Evolutionary conservation across 345 rosid species (phyloP).

Genomic region (Jatropha curcas): DNA sequence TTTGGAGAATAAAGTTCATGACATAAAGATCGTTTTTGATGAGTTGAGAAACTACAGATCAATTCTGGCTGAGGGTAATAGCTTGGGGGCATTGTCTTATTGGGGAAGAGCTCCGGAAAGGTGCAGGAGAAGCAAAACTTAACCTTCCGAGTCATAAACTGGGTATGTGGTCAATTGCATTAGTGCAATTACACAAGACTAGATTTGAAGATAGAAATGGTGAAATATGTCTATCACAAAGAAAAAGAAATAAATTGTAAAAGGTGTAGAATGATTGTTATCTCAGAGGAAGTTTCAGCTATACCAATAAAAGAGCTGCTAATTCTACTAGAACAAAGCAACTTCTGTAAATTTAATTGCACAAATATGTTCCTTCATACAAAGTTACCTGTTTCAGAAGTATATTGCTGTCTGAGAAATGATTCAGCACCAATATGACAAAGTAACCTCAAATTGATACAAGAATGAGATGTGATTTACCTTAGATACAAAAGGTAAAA

Average conservation of each 20-base stretch:
- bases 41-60: slow-evolving; percentile 32
- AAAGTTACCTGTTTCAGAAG: slow-evolving; percentile 2
- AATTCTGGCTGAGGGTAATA: background rate
- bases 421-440: background rate
- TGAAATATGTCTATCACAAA: background rate
- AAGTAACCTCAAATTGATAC: slow-evolving; percentile 9
- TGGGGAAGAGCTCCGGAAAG: slow-evolving; percentile 16
- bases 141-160: too few species aligned
- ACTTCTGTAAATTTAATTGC: background rate
- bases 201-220: too few species aligned
- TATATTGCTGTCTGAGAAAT: background rate
- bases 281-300: background rate
- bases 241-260: background rate
- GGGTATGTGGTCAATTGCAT: too few species aligned
- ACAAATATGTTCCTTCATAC: background rate
- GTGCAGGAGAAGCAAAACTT: slow-evolving; percentile 6
- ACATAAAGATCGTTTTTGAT: slow-evolving; percentile 42
- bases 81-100: background rate
- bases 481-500: slow-evolving; percentile 16
- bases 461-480: slow-evolving; percentile 5
- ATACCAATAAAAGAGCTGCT: background rate
- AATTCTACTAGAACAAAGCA: background rate
- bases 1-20: slow-evolving; percentile 39
- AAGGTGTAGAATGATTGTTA: background rate
- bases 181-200: too few species aligned